phyloP scores from a whole-genome alignment of 805 yeast species.

The Metschnikowia borealis region DNA sequence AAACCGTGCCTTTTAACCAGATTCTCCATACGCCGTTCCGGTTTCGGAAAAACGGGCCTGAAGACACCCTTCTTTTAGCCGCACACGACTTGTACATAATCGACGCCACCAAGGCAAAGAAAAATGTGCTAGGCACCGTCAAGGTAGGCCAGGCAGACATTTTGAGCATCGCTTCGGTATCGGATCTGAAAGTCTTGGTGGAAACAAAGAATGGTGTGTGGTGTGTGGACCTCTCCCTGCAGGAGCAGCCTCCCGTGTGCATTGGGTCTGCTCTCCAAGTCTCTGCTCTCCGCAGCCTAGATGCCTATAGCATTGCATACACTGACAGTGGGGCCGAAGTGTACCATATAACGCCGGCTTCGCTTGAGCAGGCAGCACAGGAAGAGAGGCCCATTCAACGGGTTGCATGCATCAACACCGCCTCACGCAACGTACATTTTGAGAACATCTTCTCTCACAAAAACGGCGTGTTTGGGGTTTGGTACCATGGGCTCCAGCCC shows the following conservation, averaged over 20 bases:
- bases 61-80: conserved; percentile 20
- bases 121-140: conserved; percentile 19
- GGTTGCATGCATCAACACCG: neutral
- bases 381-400: neutral
- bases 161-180: conserved; percentile 3
- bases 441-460: conserved; percentile 28
- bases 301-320: conserved; percentile 20
- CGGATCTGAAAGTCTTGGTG: neutral
- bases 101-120: conserved; percentile 23
- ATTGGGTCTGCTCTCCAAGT: neutral
- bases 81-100: conserved; percentile 28
- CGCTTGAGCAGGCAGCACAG: neutral
- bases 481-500: conserved; percentile 32
- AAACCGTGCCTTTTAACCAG: conserved; percentile 17
- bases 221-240: conserved; percentile 2
- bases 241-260: conserved; percentile 1
- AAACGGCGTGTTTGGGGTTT: conserved; percentile 37
- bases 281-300: conserved; percentile 3
- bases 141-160: conserved; percentile 25
- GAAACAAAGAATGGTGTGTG: neutral
- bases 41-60: conserved; percentile 4
- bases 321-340: conserved; percentile 30
- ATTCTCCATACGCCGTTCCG: conserved; percentile 16
- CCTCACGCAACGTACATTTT: conserved; percentile 12
- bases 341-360: conserved; percentile 18